These are phyloP conservation scores for Ottelia alismoides DNA, from an alignment of 106 monocot species.

Conservation along the genomic window DNA sequence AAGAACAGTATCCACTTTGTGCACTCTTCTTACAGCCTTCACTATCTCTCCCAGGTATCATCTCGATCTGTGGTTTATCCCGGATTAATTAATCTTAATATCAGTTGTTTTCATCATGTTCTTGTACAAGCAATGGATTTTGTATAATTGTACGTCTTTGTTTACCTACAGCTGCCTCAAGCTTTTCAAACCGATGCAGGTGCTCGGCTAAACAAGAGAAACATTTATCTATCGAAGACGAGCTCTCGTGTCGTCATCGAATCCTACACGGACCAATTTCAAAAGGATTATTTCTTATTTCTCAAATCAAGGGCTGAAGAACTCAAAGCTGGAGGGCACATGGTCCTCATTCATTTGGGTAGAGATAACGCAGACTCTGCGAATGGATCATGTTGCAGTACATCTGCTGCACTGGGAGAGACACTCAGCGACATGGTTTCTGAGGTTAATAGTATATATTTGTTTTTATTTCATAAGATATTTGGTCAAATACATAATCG, in stretches of 20 bases:
- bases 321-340: slow-evolving; percentile 12
- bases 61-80: background rate
- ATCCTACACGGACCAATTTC: slow-evolving; percentile 13
- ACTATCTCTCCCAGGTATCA: slow-evolving; percentile 44
- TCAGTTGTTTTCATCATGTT: background rate
- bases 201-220: slow-evolving; percentile 1
- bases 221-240: slow-evolving; percentile 8
- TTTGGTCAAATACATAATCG: background rate
- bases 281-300: slow-evolving; percentile 21
- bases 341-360: slow-evolving; percentile 15
- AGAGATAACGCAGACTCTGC: slow-evolving; percentile 6
- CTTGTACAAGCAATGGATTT: background rate
- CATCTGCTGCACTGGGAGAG: slow-evolving; percentile 13
- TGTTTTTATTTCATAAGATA: background rate
- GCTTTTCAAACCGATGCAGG: background rate
- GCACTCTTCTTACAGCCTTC: slow-evolving; percentile 38
- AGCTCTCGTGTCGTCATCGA: slow-evolving; percentile 4
- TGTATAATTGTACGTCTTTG: background rate
- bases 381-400: slow-evolving; percentile 1
- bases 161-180: slow-evolving; percentile 6
- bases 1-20: slow-evolving; percentile 23
- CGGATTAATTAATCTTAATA: background rate
- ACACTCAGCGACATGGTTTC: slow-evolving; percentile 19
- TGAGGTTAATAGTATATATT: slow-evolving; percentile 21
- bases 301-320: slow-evolving; percentile 8